phyloP scores from a whole-genome alignment of 2,329 filamentous ascomycete genomes.

The Ascomycota sp. region DNA sequence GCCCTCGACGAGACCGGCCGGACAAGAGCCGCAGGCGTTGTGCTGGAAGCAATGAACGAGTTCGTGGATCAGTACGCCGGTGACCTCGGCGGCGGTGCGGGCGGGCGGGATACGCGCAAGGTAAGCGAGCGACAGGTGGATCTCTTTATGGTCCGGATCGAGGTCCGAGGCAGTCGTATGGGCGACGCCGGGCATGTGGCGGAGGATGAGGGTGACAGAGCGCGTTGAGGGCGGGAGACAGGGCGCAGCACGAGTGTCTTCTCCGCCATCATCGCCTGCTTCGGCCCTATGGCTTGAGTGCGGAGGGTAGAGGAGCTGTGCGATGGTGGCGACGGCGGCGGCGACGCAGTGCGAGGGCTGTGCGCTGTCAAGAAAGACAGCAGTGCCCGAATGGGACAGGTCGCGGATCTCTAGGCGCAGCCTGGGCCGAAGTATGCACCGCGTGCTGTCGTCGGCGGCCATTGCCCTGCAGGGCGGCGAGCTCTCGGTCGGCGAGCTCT shows the following conservation, averaged over 20 bases:
- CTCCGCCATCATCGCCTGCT: no score
- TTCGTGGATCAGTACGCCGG: conserved; percentile 73
- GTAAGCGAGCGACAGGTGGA: conserved; percentile 66
- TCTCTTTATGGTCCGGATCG: conserved; percentile 75
- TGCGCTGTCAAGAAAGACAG: conserved; percentile 43
- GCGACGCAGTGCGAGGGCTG: conserved; percentile 39
- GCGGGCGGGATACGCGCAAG: conserved; percentile 27
- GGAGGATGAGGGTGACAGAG: conserved; percentile 64
- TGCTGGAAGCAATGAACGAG: conserved; percentile 90
- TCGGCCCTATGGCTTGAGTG: no score
- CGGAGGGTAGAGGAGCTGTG: conserved; percentile 43
- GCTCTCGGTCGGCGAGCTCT: no score
- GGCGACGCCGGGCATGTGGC: conserved; percentile 62
- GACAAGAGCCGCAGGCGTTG: conserved; percentile 36
- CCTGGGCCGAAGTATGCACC: conserved; percentile 23
- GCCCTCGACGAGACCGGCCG: conserved; percentile 68
- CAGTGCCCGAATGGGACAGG: conserved; percentile 34
- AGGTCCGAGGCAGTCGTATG: conserved; percentile 67
- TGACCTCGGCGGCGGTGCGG: conserved; percentile 37
- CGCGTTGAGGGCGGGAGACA: conserved; percentile 35
- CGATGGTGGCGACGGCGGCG: conserved; percentile 41
- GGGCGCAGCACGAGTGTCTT: background rate
- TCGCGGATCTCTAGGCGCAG: conserved; percentile 38
- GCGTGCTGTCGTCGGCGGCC: background rate
- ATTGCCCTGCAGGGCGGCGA: background rate